Evolutionary conservation across 768 basidiomycete species (phyloP), one percentile per base, ranked within the genome.

Genomic region (Macrolepiota albuminosa): DNA sequence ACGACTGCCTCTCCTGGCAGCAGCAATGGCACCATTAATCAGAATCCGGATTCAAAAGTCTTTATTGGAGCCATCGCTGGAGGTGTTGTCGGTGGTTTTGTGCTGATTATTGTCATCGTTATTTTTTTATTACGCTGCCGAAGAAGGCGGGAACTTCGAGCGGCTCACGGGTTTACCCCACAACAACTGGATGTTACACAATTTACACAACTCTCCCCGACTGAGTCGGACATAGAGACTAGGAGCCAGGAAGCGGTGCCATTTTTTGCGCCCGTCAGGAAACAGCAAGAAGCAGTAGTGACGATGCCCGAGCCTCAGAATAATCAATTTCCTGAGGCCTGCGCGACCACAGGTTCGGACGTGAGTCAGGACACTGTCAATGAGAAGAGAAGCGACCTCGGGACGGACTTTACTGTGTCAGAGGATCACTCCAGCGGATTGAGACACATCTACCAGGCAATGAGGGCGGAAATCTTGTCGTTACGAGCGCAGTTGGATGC

Each of bases 31-130:
- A 3, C 13, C 6, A 13, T 29, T 31, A 34, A 21, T 24, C 4
- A 7, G 40, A 11, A 18, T 11, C 21, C 42, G 14, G 21, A 31
- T 21, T 43, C 50, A 9, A 59, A 56, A 47, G 24, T 40, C 43
- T 39, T 45, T 21, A 46, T 61, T 3, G 64, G 57, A 26, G 64
- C 58, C 6, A 54, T 63, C 2, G 61, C 51, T 36, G 67, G 64
- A 6, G 62, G 61, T 10, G 58, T 61, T 36, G 58, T 57, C 1
- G 65, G 63, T 8, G 60, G 59, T 6, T 21, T 63, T n/a, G 54
- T 40, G 3, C 47, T 66, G 1, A 6, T 58, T 40, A 2, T 55
- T 48, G 14, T 54, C 49, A 26, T 48, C 7, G n/a, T 63, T 16
- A 34, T 64, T 9, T 43, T 61, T 9, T 14, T 54, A 2, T 29